phyloP scores from a whole-genome alignment of 2,329 filamentous ascomycete species.

The Dactylellina sp. region DNA sequence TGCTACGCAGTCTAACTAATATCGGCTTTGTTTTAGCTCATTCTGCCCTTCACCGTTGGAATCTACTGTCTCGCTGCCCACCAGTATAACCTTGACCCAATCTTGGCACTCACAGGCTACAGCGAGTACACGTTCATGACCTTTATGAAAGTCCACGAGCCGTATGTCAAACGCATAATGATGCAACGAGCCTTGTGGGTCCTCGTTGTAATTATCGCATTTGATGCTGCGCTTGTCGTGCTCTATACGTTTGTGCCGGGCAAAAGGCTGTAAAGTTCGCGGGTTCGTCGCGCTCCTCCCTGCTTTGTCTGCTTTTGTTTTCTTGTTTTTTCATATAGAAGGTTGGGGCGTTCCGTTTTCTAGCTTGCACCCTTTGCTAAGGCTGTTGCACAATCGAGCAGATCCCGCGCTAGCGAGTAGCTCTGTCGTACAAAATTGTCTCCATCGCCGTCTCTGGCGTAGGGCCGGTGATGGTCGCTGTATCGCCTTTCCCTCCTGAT shows the following conservation, averaged over 20 bases:
- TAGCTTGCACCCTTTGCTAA: not conserved
- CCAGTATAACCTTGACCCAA: slow-evolving; percentile 93
- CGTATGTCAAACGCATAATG: slow-evolving; percentile 87
- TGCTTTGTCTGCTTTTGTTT: not conserved
- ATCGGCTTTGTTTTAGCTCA: slow-evolving; percentile 68
- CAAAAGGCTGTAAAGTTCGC: slow-evolving; percentile 73
- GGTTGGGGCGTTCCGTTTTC: slow-evolving; percentile 2
- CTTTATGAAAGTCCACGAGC: slow-evolving; percentile 87
- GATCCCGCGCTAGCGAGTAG: not conserved
- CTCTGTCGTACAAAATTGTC: not conserved
- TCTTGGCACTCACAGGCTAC: slow-evolving; percentile 86
- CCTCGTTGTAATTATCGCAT: slow-evolving; percentile 77
- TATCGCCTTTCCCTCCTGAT: not conserved
- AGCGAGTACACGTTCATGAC: slow-evolving; percentile 98
- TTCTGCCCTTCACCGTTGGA: slow-evolving; percentile 90
- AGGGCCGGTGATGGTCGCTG: not conserved
- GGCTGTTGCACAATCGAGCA: not conserved
- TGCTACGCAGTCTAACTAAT: slow-evolving; percentile 36
- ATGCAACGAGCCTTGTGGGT: slow-evolving; percentile 86
- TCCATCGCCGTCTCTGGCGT: not conserved
- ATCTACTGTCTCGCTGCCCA: slow-evolving; percentile 90
- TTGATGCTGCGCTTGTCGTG: slow-evolving; percentile 84
- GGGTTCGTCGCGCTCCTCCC: not conserved
- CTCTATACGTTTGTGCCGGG: slow-evolving; percentile 96
- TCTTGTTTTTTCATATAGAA: not conserved